phyloP scores from a whole-genome alignment of 2,329 filamentous ascomycete genomes.

The Ilyonectria robusta region DNA sequence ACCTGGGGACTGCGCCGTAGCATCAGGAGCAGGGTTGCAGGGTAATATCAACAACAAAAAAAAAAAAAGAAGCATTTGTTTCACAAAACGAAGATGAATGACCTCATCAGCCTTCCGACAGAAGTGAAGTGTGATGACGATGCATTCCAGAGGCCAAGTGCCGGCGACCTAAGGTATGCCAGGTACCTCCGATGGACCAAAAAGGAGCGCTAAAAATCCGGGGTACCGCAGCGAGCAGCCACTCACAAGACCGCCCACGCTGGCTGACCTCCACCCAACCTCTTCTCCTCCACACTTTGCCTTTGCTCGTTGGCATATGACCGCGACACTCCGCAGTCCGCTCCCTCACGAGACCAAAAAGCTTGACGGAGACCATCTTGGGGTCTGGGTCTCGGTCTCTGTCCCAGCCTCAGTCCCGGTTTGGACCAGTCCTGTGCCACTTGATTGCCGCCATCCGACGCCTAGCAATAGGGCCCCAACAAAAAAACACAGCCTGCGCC shows the following conservation, averaged over 20 bases:
- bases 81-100: neutral
- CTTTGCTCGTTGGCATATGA: slow-evolving; percentile 39
- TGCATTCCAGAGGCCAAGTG: neutral
- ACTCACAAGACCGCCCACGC: slow-evolving; percentile 35
- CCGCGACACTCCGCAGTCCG: slow-evolving; percentile 37
- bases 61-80: neutral
- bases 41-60: neutral
- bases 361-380: slow-evolving; percentile 13
- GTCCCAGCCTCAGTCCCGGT: neutral
- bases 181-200: slow-evolving; percentile 6
- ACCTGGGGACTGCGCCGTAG: neutral
- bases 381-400: slow-evolving; percentile 1
- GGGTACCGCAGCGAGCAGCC: slow-evolving; percentile 40
- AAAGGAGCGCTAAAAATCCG: slow-evolving; percentile 38
- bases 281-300: slow-evolving; percentile 23
- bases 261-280: slow-evolving; percentile 23
- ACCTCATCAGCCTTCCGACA: slow-evolving; percentile 1
- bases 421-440: slow-evolving; percentile 4
- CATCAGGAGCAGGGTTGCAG: neutral
- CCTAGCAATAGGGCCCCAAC: slow-evolving; percentile 12
- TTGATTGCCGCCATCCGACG: slow-evolving; percentile 7
- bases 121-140: neutral
- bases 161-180: slow-evolving; percentile 16
- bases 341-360: slow-evolving; percentile 42
- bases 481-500: slow-evolving; percentile 25